These are phyloP conservation scores for Fomitopsis betulina DNA, from an alignment of 1,284 basidiomycete species.

Conservation along the genomic window DNA sequence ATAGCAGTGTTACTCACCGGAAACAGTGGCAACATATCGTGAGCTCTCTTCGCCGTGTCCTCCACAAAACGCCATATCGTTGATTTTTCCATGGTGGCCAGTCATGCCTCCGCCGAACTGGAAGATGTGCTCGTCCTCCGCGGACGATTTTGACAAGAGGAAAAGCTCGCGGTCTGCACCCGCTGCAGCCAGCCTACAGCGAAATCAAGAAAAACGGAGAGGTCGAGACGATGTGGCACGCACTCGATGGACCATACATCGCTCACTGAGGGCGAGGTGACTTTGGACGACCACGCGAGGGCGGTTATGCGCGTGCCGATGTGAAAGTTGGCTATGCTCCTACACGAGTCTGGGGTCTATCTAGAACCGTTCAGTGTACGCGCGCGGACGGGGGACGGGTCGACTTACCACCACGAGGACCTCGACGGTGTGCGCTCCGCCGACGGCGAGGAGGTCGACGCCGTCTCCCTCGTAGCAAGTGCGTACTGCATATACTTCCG, in stretches of 20 bases:
- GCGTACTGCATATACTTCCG: slow-evolving; percentile 55
- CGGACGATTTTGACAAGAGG: slow-evolving; percentile 53
- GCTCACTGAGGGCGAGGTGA: slow-evolving; percentile 57
- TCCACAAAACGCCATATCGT: slow-evolving; percentile 73
- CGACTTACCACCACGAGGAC: slow-evolving; percentile 56
- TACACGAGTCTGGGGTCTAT: slow-evolving; percentile 34
- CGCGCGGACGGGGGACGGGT: slow-evolving; percentile 11
- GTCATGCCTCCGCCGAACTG: slow-evolving; percentile 72
- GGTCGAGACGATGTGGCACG: slow-evolving; percentile 20
- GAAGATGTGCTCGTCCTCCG: slow-evolving; percentile 50
- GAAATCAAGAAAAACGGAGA: background rate
- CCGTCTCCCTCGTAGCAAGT: slow-evolving; percentile 62
- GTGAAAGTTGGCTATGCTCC: slow-evolving; percentile 63
- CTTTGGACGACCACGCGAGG: slow-evolving; percentile 70
- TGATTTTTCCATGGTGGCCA: slow-evolving; percentile 71
- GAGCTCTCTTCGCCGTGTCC: slow-evolving; percentile 59
- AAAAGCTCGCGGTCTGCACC: slow-evolving; percentile 65
- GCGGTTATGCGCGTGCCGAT: slow-evolving; percentile 68
- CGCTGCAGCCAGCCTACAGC: slow-evolving; percentile 57
- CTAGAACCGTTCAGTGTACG: slow-evolving; percentile 17
- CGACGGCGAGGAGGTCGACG: slow-evolving; percentile 63
- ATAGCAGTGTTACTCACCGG: slow-evolving; percentile 39
- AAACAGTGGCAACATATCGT: slow-evolving; percentile 74
- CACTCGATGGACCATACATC: slow-evolving; percentile 72
- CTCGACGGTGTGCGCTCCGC: slow-evolving; percentile 66